A percentile compares a stretch with the other conserved stretches of the same genome.
Conservation (phyloP, 169 alveolate species). For the Cardiosporidium cionae region DNA sequence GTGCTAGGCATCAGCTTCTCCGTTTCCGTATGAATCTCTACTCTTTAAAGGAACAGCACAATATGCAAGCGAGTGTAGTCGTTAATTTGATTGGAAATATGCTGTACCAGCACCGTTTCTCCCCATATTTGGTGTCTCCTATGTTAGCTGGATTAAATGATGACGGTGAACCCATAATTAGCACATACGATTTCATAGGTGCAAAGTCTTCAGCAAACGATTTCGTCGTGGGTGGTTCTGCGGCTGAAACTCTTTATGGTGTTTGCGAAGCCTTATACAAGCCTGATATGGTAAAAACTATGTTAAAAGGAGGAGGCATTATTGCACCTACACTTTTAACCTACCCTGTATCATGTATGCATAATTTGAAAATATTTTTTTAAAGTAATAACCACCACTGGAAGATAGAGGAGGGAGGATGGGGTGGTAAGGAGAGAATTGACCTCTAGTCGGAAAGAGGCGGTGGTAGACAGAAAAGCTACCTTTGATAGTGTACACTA, state of each 20-base stretch:
- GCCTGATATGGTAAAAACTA: conserved; percentile 70
- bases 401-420: not conserved
- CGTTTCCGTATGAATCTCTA: conserved; percentile 37
- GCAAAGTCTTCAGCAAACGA: conserved; percentile 30
- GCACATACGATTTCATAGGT: conserved; percentile 46
- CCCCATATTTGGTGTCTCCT: conserved; percentile 46
- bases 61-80: conserved; percentile 5
- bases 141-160: conserved; percentile 32
- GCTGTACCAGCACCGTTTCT: conserved; percentile 43
- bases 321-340: not conserved
- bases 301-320: not conserved
- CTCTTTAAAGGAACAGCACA: conserved; percentile 38
- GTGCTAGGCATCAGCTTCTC: conserved; percentile 31
- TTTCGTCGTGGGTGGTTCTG: conserved; percentile 90
- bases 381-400: no score
- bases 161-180: conserved; percentile 15
- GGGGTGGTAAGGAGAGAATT: not conserved
- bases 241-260: conserved; percentile 89
- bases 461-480: not conserved
- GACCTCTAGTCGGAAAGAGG: not conserved
- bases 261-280: conserved; percentile 89
- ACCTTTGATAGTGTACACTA: not conserved
- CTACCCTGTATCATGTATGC: no score
- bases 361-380: no score
- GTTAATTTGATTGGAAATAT: conserved; percentile 8